These are phyloP conservation scores for Syzygium oleosum DNA, from an alignment of 345 rosid species.

Conservation along the genomic window DNA sequence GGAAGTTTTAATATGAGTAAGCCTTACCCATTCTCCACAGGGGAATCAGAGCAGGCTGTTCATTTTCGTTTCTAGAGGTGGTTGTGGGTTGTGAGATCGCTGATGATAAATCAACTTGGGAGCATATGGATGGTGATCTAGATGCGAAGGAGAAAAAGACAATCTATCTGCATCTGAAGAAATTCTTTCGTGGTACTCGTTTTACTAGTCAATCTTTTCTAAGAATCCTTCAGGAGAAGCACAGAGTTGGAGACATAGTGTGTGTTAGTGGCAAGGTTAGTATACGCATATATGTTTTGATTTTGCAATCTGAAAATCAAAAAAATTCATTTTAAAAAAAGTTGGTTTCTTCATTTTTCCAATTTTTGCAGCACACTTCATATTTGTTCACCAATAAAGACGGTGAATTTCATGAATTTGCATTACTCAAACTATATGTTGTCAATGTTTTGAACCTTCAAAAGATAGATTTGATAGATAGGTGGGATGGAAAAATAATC, in stretches of 20 bases:
- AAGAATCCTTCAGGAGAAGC: constrained; percentile 45
- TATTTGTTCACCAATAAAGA: not conserved
- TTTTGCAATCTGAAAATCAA: not conserved
- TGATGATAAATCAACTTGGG: constrained; percentile 20
- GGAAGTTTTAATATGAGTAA: not conserved
- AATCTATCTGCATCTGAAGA: constrained; percentile 81
- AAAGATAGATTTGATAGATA: not conserved
- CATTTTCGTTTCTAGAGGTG: constrained; percentile 77
- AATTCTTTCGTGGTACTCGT: constrained; percentile 77
- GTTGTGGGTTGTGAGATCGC: constrained; percentile 66
- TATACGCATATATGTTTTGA: not conserved
- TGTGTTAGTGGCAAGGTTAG: constrained; percentile 88
- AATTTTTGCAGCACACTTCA: not conserved
- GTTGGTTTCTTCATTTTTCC: not conserved
- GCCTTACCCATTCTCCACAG: constrained; percentile 25
- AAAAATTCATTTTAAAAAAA: not conserved
- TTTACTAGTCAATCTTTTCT: constrained; percentile 69
- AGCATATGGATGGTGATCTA: constrained; percentile 12
- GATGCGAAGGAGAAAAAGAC: constrained; percentile 23
- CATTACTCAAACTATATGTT: not conserved
- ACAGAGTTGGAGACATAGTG: constrained; percentile 61
- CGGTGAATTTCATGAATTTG: not conserved
- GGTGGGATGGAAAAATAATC: not conserved
- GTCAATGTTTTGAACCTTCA: not conserved
- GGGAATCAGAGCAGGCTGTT: constrained; percentile 62